A percentile compares a stretch with the other conserved stretches of the same genome.
phyloP scores from a whole-genome alignment of 495 filamentous ascomycete genomes.

The Staphylotrichum longicolle region DNA sequence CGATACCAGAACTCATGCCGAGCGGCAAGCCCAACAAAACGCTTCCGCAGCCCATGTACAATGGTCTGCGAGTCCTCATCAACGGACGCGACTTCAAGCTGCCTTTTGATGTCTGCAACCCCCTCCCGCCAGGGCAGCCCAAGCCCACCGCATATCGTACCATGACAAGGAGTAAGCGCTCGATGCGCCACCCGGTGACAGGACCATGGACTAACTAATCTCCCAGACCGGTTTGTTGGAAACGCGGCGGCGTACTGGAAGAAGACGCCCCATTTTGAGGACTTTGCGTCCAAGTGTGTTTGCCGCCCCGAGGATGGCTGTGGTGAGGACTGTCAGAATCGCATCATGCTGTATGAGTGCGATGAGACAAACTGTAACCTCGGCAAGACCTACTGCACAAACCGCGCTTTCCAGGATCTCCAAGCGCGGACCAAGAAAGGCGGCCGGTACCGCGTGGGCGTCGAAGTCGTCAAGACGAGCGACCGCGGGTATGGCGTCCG shows the following conservation, averaged over 20 bases:
- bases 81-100: conserved; percentile 76
- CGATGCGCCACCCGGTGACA: neutral
- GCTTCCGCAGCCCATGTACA: conserved; percentile 44
- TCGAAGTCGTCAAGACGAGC: conserved; percentile 86
- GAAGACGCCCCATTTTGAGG: conserved; percentile 67
- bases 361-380: conserved; percentile 84
- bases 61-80: conserved; percentile 55
- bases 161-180: conserved; percentile 71
- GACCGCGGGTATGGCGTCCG: conserved; percentile 91
- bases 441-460: conserved; percentile 82
- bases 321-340: conserved; percentile 85
- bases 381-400: conserved; percentile 67
- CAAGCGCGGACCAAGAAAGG: conserved; percentile 71
- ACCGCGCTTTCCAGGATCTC: conserved; percentile 82
- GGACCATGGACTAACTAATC: conserved; percentile 10
- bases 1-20: conserved; percentile 48
- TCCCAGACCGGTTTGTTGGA: conserved; percentile 82
- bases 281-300: conserved; percentile 72
- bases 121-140: conserved; percentile 77
- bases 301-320: conserved; percentile 77
- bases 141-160: conserved; percentile 90
- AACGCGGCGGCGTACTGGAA: conserved; percentile 85
- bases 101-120: conserved; percentile 85
- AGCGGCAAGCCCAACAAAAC: conserved; percentile 43
- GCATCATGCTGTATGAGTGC: conserved; percentile 96